These are phyloP conservation scores for Penicillium steckii DNA, from an alignment of 495 filamentous ascomycete genomes.

Conservation along the genomic window DNA sequence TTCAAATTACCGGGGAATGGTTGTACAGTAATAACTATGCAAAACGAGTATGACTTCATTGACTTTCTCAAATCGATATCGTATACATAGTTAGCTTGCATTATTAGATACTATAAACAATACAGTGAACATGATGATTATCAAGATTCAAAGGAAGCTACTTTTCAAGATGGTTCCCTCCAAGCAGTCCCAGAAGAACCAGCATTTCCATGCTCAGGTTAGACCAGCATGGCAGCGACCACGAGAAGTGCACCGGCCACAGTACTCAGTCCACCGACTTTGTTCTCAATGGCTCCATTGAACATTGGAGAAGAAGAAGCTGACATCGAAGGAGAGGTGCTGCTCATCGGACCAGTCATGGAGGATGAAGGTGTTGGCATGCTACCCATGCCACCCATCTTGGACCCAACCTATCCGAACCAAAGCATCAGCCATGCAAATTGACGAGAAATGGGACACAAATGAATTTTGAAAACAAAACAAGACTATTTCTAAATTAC, in stretches of 20 bases:
- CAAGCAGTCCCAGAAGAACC: no score
- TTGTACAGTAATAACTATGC: no score
- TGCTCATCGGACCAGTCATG: slow-evolving; percentile 6
- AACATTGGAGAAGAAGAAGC: slow-evolving; percentile 6
- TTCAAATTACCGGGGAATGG: no score
- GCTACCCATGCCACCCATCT: slow-evolving; percentile 1
- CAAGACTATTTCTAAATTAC: slow-evolving; percentile 14
- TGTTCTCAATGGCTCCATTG: neutral
- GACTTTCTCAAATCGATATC: no score
- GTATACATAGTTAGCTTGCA: no score
- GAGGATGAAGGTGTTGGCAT: slow-evolving; percentile 5
- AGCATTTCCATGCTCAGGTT: no score
- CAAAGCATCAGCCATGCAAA: slow-evolving; percentile 9
- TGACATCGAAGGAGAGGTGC: slow-evolving; percentile 1
- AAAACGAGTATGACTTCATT: no score
- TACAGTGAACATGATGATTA: no score
- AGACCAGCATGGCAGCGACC: slow-evolving; percentile 3
- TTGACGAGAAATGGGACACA: neutral
- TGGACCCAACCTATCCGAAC: slow-evolving; percentile 6
- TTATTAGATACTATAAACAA: no score
- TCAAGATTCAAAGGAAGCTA: no score
- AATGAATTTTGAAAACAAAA: neutral
- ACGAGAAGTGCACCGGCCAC: slow-evolving; percentile 1
- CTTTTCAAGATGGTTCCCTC: no score
- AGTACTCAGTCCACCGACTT: slow-evolving; percentile 1